Conservation (phyloP, 2,329 filamentous ascomycete species). For the Hortaea werneckii region DNA sequence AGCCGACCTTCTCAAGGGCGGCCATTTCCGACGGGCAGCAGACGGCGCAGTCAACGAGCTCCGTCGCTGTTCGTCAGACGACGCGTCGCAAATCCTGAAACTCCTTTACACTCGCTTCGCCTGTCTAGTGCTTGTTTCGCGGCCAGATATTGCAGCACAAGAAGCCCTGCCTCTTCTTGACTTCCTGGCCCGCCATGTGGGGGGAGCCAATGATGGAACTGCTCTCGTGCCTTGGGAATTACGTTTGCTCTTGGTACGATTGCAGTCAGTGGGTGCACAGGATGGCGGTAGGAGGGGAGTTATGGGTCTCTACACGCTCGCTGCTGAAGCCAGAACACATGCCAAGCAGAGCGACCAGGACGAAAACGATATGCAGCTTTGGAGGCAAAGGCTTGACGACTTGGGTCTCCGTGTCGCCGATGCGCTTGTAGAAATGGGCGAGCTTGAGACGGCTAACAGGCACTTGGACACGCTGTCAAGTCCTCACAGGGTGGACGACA, state of each 20-base stretch:
- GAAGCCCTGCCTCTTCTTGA: constrained; percentile 56
- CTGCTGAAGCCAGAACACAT: constrained; percentile 20
- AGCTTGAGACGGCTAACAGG: constrained; percentile 65
- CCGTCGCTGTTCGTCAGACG: constrained; percentile 38
- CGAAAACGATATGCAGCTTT: constrained; percentile 50
- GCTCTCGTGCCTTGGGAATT: constrained; percentile 80
- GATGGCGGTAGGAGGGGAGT: constrained; percentile 75
- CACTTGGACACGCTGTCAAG: constrained; percentile 55
- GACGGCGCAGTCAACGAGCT: constrained; percentile 33
- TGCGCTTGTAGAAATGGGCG: constrained; percentile 75
- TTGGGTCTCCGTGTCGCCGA: constrained; percentile 57
- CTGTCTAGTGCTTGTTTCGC: constrained; percentile 70
- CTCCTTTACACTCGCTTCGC: constrained; percentile 73
- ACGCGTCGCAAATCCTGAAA: constrained; percentile 59
- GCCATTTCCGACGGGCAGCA: constrained; percentile 61
- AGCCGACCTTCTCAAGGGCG: constrained; percentile 54
- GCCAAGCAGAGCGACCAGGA: constrained; percentile 36
- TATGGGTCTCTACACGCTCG: constrained; percentile 84
- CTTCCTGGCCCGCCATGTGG: constrained; percentile 32
- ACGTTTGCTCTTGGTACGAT: constrained; percentile 67
- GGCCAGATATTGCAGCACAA: constrained; percentile 45
- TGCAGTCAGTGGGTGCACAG: constrained; percentile 77
- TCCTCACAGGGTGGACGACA: constrained; percentile 31
- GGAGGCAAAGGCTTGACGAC: constrained; percentile 63
- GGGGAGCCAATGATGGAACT: constrained; percentile 42